These are phyloP conservation scores for Prototheca wickerhamii DNA, from an alignment of 163 green algal genomes.

Conservation along the genomic window DNA sequence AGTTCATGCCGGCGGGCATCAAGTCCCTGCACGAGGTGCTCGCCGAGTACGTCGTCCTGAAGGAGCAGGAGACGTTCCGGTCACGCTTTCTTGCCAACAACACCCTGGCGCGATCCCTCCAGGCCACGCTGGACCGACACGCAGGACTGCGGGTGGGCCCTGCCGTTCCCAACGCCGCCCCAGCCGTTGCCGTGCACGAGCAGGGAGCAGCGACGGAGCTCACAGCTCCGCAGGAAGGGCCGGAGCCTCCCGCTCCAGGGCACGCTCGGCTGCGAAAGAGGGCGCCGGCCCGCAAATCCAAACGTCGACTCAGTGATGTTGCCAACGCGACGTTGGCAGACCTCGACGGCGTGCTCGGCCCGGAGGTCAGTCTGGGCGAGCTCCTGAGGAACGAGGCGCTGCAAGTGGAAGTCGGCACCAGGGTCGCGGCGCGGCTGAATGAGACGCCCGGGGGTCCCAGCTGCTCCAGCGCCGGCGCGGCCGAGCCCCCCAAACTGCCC, in stretches of 20 bases:
- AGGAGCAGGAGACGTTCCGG: neutral
- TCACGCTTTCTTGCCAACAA: neutral
- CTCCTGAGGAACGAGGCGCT: neutral
- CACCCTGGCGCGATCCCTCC: conserved; percentile 1
- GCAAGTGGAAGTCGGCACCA: neutral
- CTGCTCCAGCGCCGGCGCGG: neutral
- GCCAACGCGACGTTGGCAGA: neutral
- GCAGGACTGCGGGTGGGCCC: too few species aligned
- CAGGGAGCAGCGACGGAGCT: neutral
- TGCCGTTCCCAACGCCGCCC: neutral
- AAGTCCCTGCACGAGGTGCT: conserved; percentile 2
- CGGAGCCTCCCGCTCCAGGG: too few species aligned
- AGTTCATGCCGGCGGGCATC: neutral
- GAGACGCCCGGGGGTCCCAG: too few species aligned
- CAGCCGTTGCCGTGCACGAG: neutral
- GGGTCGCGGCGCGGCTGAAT: neutral
- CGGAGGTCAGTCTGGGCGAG: neutral
- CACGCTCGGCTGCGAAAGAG: too few species aligned
- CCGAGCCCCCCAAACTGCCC: too few species aligned
- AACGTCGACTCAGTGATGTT: neutral
- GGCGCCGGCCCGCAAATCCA: neutral
- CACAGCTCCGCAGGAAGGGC: too few species aligned
- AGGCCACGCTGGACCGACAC: conserved; percentile 1
- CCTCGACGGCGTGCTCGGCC: neutral
- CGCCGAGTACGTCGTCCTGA: neutral